phyloP scores from a whole-genome alignment of 2,329 filamentous ascomycete genomes.

The Colletotrichum liaoningense region DNA sequence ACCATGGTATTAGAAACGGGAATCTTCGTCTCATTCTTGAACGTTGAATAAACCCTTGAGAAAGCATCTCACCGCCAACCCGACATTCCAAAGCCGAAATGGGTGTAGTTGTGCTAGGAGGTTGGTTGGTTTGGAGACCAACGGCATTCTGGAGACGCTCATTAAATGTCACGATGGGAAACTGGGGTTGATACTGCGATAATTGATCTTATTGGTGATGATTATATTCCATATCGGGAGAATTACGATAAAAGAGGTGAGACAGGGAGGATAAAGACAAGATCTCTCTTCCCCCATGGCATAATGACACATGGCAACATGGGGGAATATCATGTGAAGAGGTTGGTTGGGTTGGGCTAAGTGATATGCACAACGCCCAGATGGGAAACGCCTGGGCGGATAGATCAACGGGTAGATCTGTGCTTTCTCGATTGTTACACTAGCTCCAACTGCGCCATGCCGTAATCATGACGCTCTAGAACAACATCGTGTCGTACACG shows the following conservation, averaged over 20 bases:
- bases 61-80: neutral
- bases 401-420: neutral
- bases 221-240: neutral
- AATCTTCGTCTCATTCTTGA: too few species aligned
- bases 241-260: neutral
- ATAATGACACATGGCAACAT: neutral
- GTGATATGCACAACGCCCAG: neutral
- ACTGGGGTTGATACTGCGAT: neutral
- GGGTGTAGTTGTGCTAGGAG: neutral
- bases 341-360: neutral
- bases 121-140: neutral
- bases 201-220: neutral
- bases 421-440: neutral
- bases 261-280: neutral
- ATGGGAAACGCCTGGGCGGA: neutral
- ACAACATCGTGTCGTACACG: neutral
- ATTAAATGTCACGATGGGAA: neutral
- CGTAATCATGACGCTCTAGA: slow-evolving; percentile 33
- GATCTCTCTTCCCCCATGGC: neutral
- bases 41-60: too few species aligned
- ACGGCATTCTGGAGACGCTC: slow-evolving; percentile 2
- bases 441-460: neutral
- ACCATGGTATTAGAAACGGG: too few species aligned
- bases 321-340: neutral
- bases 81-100: slow-evolving; percentile 39